Conservation (phyloP, 768 basidiomycete genomes). For the Mycena epipterygia region DNA sequence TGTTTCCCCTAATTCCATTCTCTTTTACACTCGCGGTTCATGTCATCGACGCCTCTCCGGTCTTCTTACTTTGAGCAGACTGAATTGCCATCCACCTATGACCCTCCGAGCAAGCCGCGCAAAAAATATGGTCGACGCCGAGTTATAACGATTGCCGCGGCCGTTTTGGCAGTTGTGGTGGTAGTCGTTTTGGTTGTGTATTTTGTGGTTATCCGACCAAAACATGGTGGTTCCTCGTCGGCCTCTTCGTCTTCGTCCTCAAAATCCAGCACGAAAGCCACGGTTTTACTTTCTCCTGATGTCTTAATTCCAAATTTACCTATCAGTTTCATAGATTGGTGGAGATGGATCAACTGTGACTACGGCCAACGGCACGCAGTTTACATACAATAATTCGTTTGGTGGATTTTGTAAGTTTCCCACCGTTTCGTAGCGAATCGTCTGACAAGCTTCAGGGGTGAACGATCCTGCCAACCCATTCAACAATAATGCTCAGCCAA, state of each 20-base stretch:
- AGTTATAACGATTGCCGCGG: constrained; percentile 16
- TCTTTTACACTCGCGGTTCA: neutral
- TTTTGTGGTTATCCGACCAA: constrained; percentile 46
- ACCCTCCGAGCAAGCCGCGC: neutral
- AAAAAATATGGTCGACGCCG: neutral
- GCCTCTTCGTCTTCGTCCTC: constrained; percentile 1
- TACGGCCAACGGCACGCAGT: constrained; percentile 72
- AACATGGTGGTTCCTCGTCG: constrained; percentile 38
- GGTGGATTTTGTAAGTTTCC: constrained; percentile 70
- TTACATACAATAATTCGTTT: constrained; percentile 80
- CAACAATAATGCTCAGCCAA: constrained; percentile 75
- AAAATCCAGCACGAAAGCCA: neutral
- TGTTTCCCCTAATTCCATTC: neutral
- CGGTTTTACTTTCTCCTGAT: neutral
- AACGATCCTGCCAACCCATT: constrained; percentile 75
- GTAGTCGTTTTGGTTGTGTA: constrained; percentile 51
- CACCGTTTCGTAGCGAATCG: neutral
- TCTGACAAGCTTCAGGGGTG: constrained; percentile 56
- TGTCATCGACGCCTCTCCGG: constrained; percentile 23
- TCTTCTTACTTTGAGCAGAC: too few species aligned
- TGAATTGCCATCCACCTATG: neutral
- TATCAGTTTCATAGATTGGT: constrained; percentile 54
- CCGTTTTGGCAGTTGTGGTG: constrained; percentile 43
- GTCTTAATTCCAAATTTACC: neutral
- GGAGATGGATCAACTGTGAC: constrained; percentile 74